Conservation (phyloP, 805 yeast species). For the Wickerhamomyces tratensis region DNA sequence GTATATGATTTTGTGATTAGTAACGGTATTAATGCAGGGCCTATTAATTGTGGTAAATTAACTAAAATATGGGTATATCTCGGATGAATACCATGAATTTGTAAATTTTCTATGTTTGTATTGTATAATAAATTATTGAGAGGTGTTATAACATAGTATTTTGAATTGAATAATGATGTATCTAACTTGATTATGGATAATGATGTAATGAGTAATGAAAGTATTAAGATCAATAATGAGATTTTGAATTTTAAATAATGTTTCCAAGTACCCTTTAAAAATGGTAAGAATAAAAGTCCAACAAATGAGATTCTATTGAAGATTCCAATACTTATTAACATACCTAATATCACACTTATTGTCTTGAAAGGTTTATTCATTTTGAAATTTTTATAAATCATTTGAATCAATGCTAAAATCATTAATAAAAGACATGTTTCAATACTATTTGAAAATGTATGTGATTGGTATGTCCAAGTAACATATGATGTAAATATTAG, state of each 20-base stretch:
- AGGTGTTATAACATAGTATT: conserved; percentile 47
- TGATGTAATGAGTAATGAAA: conserved; percentile 28
- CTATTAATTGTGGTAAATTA: conserved; percentile 73
- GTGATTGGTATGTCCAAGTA: conserved; percentile 73
- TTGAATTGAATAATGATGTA: conserved; percentile 30
- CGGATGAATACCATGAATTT: conserved; percentile 78
- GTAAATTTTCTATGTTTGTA: conserved; percentile 43
- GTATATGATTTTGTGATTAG: conserved; percentile 19
- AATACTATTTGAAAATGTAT: conserved; percentile 79
- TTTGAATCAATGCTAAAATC: conserved; percentile 33
- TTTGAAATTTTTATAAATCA: conserved; percentile 5
- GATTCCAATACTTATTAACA: conserved; percentile 50
- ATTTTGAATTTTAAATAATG: conserved; percentile 28
- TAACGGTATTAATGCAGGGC: conserved; percentile 55
- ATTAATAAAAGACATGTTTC: conserved; percentile 44
- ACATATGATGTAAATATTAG: conserved; percentile 52
- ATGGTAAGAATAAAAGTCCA: conserved; percentile 64
- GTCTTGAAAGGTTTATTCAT: conserved; percentile 10
- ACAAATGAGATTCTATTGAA: conserved; percentile 84
- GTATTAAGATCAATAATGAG: conserved; percentile 20
- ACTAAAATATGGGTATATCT: conserved; percentile 62
- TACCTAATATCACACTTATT: conserved; percentile 29
- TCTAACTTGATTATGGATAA: conserved; percentile 39
- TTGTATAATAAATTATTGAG: conserved; percentile 72
- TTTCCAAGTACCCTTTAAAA: conserved; percentile 28